Conservation (phyloP, 2,329 filamentous ascomycete genomes). For the Calonectria crousiana region DNA sequence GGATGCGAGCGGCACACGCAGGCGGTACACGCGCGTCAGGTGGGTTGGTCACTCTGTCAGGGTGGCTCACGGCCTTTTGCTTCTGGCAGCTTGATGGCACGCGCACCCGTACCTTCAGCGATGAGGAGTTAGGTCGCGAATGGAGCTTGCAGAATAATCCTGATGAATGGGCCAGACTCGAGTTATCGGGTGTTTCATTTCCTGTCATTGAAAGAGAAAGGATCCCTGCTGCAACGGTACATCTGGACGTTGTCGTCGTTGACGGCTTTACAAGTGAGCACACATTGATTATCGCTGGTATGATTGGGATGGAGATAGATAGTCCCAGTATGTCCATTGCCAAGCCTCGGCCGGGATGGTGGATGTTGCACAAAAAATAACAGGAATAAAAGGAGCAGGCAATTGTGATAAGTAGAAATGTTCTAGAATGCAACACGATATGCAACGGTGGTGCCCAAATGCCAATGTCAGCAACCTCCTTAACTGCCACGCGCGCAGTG, state of each 20-base stretch:
- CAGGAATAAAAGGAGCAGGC: not conserved
- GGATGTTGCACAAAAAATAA: conserved; percentile 9
- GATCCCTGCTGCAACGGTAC: not conserved
- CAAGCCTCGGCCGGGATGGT: not conserved
- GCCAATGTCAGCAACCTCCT: no score
- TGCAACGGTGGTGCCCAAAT: not conserved
- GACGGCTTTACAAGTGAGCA: not conserved
- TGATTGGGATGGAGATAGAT: not conserved
- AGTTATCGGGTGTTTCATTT: not conserved
- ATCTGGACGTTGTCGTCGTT: not conserved
- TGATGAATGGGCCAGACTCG: not conserved
- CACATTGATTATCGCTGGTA: not conserved
- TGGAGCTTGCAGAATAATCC: conserved; percentile 4
- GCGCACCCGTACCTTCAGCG: not conserved
- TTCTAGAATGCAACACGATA: not conserved
- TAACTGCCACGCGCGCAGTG: no score
- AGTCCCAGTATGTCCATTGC: not conserved
- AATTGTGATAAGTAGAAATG: not conserved
- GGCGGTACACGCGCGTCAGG: conserved; percentile 15
- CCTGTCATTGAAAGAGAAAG: not conserved
- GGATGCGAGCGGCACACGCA: conserved; percentile 34
- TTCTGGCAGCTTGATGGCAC: conserved; percentile 25
- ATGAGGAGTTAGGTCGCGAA: not conserved
- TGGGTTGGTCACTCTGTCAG: conserved; percentile 12
- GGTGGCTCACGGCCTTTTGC: conserved; percentile 34